Evolutionary conservation across 2,329 filamentous ascomycete genomes (phyloP).

Genomic region (Fusarium clavum): DNA sequence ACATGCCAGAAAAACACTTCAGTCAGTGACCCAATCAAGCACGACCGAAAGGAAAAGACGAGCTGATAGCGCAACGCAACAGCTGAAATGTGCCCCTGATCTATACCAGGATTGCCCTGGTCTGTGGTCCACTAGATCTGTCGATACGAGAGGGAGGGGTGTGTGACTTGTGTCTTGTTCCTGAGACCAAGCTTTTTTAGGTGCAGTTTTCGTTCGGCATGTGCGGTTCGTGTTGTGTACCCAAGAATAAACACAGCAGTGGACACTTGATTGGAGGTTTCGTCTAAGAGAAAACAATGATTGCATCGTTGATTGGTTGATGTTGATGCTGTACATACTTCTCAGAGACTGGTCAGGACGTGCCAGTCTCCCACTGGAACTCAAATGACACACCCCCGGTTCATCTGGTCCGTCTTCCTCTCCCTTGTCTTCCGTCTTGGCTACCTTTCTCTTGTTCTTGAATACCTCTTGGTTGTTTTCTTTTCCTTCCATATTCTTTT

Average conservation of each 20-base stretch:
- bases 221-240: slow-evolving; percentile 2
- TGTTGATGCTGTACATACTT: slow-evolving; percentile 15
- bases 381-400: slow-evolving; percentile 26
- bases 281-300: background rate
- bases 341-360: slow-evolving; percentile 26
- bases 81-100: slow-evolving; percentile 40
- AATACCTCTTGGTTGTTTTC: slow-evolving; percentile 18
- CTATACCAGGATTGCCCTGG: slow-evolving; percentile 27
- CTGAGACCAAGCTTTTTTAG: slow-evolving; percentile 11
- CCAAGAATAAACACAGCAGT: slow-evolving; percentile 19
- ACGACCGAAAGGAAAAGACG: background rate
- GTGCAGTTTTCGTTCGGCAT: slow-evolving; percentile 6
- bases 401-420: slow-evolving; percentile 5
- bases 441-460: slow-evolving; percentile 24
- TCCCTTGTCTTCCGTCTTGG: slow-evolving; percentile 24
- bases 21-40: slow-evolving; percentile 16
- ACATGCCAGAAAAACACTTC: slow-evolving; percentile 25
- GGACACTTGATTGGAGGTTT: background rate
- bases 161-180: background rate
- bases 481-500: slow-evolving; percentile 17
- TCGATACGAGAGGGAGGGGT: slow-evolving; percentile 30
- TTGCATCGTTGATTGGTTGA: background rate
- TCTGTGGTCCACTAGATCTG: slow-evolving; percentile 18
- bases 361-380: slow-evolving; percentile 27
- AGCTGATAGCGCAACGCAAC: slow-evolving; percentile 22